Conservation (phyloP, 257 asterid species). For the Primulina eburnea region DNA sequence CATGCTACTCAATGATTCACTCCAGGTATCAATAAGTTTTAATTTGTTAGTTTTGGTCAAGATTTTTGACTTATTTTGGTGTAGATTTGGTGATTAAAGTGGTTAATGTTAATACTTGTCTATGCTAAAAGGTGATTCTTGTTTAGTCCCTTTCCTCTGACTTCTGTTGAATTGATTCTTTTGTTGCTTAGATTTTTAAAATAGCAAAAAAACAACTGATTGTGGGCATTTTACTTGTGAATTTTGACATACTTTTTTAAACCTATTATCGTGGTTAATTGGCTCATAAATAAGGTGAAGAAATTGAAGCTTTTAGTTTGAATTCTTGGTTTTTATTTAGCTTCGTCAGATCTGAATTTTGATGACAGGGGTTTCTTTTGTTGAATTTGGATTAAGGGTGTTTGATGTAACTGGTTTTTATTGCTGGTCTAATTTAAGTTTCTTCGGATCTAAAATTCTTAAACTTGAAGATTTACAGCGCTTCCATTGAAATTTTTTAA, state of each 20-base stretch:
- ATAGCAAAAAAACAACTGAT: not conserved
- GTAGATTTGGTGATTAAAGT: not conserved
- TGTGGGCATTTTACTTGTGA: not conserved
- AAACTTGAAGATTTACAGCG: slow-evolving; percentile 26
- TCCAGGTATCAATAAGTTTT: not conserved
- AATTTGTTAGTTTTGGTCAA: not conserved
- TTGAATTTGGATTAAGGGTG: slow-evolving; percentile 24
- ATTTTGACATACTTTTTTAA: not conserved
- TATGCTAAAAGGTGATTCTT: not conserved
- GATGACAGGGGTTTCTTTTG: slow-evolving; percentile 13
- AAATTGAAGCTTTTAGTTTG: slow-evolving; percentile 26
- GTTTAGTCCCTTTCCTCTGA: not conserved
- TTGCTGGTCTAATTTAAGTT: slow-evolving; percentile 12
- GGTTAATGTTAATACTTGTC: not conserved
- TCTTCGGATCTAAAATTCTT: slow-evolving; percentile 45
- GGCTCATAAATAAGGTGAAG: slow-evolving; percentile 20
- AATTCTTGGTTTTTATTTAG: slow-evolving; percentile 27
- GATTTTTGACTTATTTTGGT: not conserved
- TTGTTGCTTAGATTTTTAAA: not conserved
- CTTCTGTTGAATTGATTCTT: not conserved
- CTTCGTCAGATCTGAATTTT: slow-evolving; percentile 63
- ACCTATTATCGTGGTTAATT: not conserved
- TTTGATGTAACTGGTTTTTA: slow-evolving; percentile 7
- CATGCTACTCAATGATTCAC: not conserved
- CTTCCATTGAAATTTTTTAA: slow-evolving; percentile 12